Evolutionary conservation across 176 grass and related monocot genomes (phyloP).

Genomic region (Themeda triandra): DNA sequence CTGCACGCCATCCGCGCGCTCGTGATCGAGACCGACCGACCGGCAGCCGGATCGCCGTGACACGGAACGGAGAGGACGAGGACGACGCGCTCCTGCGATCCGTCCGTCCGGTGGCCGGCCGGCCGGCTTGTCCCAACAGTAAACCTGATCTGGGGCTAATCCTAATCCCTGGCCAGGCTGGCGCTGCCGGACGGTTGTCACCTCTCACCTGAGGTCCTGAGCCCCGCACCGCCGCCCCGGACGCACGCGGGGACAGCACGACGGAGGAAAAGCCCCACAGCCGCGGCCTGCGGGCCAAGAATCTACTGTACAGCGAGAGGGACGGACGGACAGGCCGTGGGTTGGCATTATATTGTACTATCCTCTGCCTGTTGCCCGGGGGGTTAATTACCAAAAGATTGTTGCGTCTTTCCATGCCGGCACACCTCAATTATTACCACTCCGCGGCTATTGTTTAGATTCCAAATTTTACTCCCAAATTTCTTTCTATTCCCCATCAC

Average conservation of each 20-base stretch:
- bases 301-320: slow-evolving; percentile 21
- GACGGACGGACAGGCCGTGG: neutral
- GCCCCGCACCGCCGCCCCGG: neutral
- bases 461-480: too few species aligned
- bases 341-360: too few species aligned
- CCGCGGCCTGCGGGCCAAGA: slow-evolving; percentile 18
- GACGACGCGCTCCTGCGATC: neutral
- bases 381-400: slow-evolving; percentile 38
- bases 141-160: neutral
- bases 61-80: neutral
- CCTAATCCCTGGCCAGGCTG: slow-evolving; percentile 20
- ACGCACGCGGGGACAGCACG: neutral
- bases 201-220: neutral
- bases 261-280: neutral
- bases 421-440: neutral
- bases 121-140: neutral
- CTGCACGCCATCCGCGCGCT: too few species aligned
- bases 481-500: too few species aligned
- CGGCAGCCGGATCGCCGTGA: neutral
- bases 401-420: slow-evolving; percentile 25
- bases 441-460: too few species aligned
- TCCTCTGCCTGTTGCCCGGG: too few species aligned
- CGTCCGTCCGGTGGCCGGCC: neutral
- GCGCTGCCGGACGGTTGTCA: neutral
- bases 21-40: slow-evolving; percentile 19